Evolutionary conservation across 345 rosid genomes (phyloP).

Genomic region (Citrus reticulata): DNA sequence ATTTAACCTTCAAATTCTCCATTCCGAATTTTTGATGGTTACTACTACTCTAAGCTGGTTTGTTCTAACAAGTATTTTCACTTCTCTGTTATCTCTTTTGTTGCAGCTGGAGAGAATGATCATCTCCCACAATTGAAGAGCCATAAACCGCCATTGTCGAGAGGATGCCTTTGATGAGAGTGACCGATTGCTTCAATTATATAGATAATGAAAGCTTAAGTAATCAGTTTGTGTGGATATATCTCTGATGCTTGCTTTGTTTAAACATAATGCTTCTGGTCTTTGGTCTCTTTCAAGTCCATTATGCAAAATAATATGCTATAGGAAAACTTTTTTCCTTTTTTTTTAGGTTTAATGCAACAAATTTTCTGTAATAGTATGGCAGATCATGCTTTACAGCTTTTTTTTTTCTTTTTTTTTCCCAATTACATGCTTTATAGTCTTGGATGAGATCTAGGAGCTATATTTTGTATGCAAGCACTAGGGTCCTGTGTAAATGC

Average conservation of each 20-base stretch:
- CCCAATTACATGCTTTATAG: neutral
- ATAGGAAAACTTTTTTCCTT: neutral
- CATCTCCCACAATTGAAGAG: neutral
- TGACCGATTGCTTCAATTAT: neutral
- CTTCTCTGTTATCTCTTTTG: neutral
- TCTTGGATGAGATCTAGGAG: neutral
- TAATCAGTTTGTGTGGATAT: neutral
- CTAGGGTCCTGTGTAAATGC: too few relatives aligned
- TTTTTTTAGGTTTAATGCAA: neutral
- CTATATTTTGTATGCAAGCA: too few relatives aligned
- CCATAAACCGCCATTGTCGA: neutral
- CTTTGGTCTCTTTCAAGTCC: neutral
- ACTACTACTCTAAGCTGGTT: neutral
- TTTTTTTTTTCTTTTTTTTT: neutral
- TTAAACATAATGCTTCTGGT: neutral
- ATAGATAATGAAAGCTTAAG: neutral
- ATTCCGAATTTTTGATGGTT: neutral
- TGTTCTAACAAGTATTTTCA: neutral
- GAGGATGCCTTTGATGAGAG: neutral
- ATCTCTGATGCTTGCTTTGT: neutral
- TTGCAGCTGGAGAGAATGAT: constrained; percentile 10
- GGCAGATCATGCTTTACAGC: neutral
- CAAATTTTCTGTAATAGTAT: neutral
- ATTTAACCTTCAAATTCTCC: neutral
- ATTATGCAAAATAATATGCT: neutral